Evolutionary conservation across 1,139 yeast species (phyloP).

Genomic region (Suhomyces wounanorum): DNA sequence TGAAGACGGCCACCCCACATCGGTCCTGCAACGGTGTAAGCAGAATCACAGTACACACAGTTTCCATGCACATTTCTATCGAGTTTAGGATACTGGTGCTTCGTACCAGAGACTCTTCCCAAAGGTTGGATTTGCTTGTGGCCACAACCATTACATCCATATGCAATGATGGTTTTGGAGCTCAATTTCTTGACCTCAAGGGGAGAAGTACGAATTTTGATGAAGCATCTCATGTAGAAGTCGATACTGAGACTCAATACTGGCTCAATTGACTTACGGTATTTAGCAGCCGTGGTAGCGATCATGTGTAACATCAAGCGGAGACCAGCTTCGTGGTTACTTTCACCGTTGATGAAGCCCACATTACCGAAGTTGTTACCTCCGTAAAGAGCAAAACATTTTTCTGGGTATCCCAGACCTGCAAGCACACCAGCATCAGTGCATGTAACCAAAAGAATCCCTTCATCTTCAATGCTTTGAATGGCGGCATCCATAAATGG

Average conservation of each 20-base stretch:
- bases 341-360: slow-evolving; percentile 65
- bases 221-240: slow-evolving; percentile 85
- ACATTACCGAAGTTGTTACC: slow-evolving; percentile 69
- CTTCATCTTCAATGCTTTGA: slow-evolving; percentile 78
- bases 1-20: slow-evolving; percentile 91
- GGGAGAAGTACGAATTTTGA: slow-evolving; percentile 76
- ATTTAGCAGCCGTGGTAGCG: slow-evolving; percentile 83
- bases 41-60: slow-evolving; percentile 71
- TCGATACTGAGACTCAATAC: slow-evolving; percentile 82
- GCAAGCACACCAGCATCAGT: slow-evolving; percentile 96
- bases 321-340: slow-evolving; percentile 91
- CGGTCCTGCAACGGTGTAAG: slow-evolving; percentile 87
- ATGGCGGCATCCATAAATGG: slow-evolving; percentile 93
- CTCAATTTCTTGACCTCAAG: slow-evolving; percentile 74
- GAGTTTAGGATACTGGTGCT: slow-evolving; percentile 39
- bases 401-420: slow-evolving; percentile 95
- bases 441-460: slow-evolving; percentile 85
- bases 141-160: slow-evolving; percentile 89
- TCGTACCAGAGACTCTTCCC: slow-evolving; percentile 55
- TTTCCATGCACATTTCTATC: slow-evolving; percentile 11
- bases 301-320: slow-evolving; percentile 78
- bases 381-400: slow-evolving; percentile 94
- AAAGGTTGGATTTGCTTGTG: slow-evolving; percentile 68
- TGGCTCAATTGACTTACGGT: slow-evolving; percentile 86
- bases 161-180: slow-evolving; percentile 73